A percentile compares a stretch with the other conserved stretches of the same genome.
These are phyloP conservation scores for Lactifluus piperatus DNA, from an alignment of 768 basidiomycete genomes.

Conservation along the genomic window DNA sequence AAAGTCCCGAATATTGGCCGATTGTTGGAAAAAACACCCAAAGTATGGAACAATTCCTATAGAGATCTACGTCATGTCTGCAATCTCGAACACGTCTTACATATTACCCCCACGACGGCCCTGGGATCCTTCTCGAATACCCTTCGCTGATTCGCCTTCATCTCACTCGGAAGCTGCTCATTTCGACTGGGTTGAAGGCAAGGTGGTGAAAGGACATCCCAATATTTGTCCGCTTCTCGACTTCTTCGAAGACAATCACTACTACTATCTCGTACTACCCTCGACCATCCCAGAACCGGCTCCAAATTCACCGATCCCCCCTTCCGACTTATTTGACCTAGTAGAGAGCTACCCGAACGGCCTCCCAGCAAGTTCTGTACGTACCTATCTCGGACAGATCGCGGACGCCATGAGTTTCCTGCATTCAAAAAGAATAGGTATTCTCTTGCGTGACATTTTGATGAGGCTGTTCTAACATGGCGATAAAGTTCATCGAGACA, in stretches of 20 bases:
- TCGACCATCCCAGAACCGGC: slow-evolving; percentile 54
- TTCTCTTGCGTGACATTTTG: neutral
- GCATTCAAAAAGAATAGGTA: slow-evolving; percentile 86
- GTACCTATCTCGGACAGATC: slow-evolving; percentile 88
- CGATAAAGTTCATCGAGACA: slow-evolving; percentile 78
- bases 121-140: slow-evolving; percentile 68
- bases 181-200: slow-evolving; percentile 59
- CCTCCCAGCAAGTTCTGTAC: slow-evolving; percentile 60
- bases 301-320: slow-evolving; percentile 44
- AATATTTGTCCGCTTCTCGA: slow-evolving; percentile 92
- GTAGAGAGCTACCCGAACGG: slow-evolving; percentile 88
- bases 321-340: slow-evolving; percentile 88
- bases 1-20: slow-evolving; percentile 95
- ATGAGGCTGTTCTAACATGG: slow-evolving; percentile 3
- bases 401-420: slow-evolving; percentile 86
- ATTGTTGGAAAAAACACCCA: slow-evolving; percentile 99
- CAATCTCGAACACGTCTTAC: slow-evolving; percentile 75
- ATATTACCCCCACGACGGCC: slow-evolving; percentile 69
- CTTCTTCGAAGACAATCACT: slow-evolving; percentile 95
- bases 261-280: slow-evolving; percentile 90
- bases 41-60: slow-evolving; percentile 94
- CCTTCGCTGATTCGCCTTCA: slow-evolving; percentile 7
- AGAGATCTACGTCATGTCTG: slow-evolving; percentile 92
- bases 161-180: slow-evolving; percentile 21
- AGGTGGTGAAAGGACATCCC: slow-evolving; percentile 78